A percentile compares a stretch with the other conserved stretches of the same genome.
Evolutionary conservation across 768 basidiomycete genomes (phyloP).

Genomic region (Lactifluus rugatus): DNA sequence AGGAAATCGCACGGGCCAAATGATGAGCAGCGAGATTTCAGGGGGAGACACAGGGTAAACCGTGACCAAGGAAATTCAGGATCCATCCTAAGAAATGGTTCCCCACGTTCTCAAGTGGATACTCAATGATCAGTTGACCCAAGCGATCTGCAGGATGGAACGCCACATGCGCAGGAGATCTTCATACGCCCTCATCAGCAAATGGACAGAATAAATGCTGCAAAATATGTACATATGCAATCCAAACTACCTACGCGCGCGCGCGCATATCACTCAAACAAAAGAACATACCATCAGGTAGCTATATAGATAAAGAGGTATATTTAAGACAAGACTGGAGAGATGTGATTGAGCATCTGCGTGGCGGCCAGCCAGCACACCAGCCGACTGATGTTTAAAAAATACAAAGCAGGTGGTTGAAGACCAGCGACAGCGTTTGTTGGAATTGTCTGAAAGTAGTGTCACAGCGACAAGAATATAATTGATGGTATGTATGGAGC

Average conservation of each 20-base stretch:
- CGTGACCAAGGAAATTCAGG: too few relatives aligned
- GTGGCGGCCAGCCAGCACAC: conserved; percentile 3
- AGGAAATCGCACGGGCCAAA: too few relatives aligned
- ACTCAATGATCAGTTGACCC: neutral
- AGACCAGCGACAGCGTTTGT: neutral
- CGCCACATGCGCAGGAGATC: neutral
- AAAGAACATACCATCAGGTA: neutral
- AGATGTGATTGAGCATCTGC: neutral
- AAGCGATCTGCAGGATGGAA: neutral
- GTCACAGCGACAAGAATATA: conserved; percentile 1
- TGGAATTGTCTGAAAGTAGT: neutral
- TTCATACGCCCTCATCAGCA: neutral
- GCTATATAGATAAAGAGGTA: conserved; percentile 14
- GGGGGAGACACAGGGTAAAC: too few relatives aligned
- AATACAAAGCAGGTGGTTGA: conserved; percentile 5
- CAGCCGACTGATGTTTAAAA: neutral
- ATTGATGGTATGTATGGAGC: neutral
- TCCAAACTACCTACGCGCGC: neutral
- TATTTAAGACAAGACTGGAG: conserved; percentile 10
- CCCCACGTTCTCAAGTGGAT: neutral
- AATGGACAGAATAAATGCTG: neutral
- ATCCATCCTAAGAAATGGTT: too few relatives aligned
- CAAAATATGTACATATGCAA: neutral
- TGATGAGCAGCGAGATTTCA: too few relatives aligned
- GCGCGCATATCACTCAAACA: neutral